Evolutionary conservation across 495 filamentous ascomycete species (phyloP).

Genomic region (Lasiosphaeria ovina): DNA sequence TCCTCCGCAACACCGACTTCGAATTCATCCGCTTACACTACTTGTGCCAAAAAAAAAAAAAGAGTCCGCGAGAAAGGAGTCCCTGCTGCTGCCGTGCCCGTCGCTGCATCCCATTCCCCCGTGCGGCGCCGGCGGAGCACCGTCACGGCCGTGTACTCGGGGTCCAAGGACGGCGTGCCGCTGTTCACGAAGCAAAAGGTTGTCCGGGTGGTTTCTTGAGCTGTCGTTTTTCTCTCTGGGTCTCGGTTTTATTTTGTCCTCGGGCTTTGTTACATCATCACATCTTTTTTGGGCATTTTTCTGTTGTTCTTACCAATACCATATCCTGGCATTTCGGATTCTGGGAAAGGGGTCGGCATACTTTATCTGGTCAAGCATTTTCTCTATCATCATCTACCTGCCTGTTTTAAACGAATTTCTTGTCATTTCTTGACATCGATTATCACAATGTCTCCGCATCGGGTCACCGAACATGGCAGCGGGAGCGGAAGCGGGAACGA

Average conservation of each 20-base stretch:
- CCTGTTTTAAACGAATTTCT: neutral
- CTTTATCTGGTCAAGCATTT: no score
- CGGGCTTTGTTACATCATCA: neutral
- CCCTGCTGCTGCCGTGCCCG: neutral
- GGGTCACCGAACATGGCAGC: no score
- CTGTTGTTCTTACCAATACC: no score
- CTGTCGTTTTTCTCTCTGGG: neutral
- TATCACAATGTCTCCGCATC: neutral
- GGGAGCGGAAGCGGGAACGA: no score
- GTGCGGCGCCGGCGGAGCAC: constrained; percentile 28
- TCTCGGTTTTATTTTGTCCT: constrained; percentile 6
- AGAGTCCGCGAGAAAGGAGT: constrained; percentile 26
- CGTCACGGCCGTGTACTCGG: constrained; percentile 21
- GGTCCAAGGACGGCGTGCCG: constrained; percentile 29
- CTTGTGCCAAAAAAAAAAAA: neutral
- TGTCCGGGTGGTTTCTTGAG: constrained; percentile 24
- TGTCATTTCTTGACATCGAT: constrained; percentile 1
- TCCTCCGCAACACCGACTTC: neutral
- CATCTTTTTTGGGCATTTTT: neutral
- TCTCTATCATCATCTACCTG: no score
- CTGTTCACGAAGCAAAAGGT: constrained; percentile 33
- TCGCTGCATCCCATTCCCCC: constrained; percentile 13
- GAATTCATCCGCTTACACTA: neutral
- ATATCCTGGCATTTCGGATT: no score
- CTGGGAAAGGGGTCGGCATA: no score